These are phyloP conservation scores for Schoenoplectus triqueter DNA, from an alignment of 202 grass and related monocot species.

Conservation along the genomic window DNA sequence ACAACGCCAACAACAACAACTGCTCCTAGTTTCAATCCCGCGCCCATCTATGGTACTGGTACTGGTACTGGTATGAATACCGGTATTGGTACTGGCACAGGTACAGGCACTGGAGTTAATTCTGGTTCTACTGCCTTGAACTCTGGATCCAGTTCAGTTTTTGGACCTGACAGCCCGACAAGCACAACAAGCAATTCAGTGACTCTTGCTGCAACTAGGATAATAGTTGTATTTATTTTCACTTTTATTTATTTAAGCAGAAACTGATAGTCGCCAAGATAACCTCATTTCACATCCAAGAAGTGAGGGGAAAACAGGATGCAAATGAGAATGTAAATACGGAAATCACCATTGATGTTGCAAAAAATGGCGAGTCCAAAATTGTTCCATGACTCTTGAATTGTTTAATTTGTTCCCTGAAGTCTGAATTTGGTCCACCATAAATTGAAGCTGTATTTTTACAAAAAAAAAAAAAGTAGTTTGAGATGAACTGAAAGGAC, in stretches of 20 bases:
- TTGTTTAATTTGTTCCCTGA: slow-evolving; percentile 20
- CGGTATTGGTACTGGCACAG: slow-evolving; percentile 31
- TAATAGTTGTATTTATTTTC: slow-evolving; percentile 38
- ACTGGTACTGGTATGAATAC: slow-evolving; percentile 27
- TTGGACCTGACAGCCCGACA: slow-evolving; percentile 52
- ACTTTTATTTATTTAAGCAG: slow-evolving; percentile 34
- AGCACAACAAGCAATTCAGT: slow-evolving; percentile 43
- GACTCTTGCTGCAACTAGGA: slow-evolving; percentile 44
- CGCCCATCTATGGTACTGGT: slow-evolving; percentile 29
- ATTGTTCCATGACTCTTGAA: not conserved
- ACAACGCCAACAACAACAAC: slow-evolving; percentile 36
- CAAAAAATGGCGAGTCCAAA: slow-evolving; percentile 7
- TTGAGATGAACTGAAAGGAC: not conserved
- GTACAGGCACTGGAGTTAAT: slow-evolving; percentile 5
- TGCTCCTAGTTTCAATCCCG: slow-evolving; percentile 21
- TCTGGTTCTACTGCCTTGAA: slow-evolving; percentile 41
- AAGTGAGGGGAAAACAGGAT: slow-evolving; percentile 4
- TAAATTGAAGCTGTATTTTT: not conserved
- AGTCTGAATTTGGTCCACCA: not conserved
- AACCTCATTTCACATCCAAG: slow-evolving; percentile 8
- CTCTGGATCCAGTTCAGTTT: slow-evolving; percentile 61
- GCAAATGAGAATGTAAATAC: slow-evolving; percentile 13
- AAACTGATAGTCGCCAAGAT: not conserved
- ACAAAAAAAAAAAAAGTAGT: not conserved
- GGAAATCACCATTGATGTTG: slow-evolving; percentile 21